Evolutionary conservation across 2,329 filamentous ascomycete species (phyloP).

Genomic region (Seiridium cupressi): DNA sequence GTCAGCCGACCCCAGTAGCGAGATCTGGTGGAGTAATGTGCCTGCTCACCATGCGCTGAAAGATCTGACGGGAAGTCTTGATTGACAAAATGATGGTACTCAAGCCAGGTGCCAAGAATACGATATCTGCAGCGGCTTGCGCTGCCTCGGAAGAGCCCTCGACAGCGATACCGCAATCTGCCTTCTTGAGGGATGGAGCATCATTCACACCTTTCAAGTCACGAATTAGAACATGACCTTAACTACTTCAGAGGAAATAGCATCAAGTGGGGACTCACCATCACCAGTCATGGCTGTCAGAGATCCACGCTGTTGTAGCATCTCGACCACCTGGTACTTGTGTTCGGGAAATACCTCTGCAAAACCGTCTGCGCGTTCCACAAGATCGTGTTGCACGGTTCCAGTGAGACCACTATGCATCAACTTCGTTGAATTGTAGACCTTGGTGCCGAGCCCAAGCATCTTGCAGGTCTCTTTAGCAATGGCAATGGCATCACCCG

Average conservation of each 20-base stretch:
- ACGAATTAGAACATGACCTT: not conserved
- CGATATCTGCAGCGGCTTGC: constrained; percentile 71
- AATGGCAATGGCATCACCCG: constrained; percentile 76
- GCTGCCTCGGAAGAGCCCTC: constrained; percentile 71
- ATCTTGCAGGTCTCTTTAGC: constrained; percentile 83
- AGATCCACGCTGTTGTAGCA: constrained; percentile 71
- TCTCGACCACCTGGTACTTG: constrained; percentile 75
- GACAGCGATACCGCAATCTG: constrained; percentile 72
- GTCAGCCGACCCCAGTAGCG: constrained; percentile 7
- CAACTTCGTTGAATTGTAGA: constrained; percentile 77
- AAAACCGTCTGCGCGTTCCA: constrained; percentile 72
- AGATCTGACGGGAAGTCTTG: constrained; percentile 62
- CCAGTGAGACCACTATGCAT: constrained; percentile 74
- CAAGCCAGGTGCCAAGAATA: constrained; percentile 71
- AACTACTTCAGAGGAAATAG: too few species aligned
- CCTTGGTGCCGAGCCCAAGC: constrained; percentile 75
- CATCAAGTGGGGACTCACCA: constrained; percentile 28
- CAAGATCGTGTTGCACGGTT: constrained; percentile 72
- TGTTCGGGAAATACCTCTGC: constrained; percentile 74
- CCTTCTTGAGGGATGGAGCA: constrained; percentile 71
- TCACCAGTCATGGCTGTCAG: constrained; percentile 76
- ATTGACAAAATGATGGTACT: constrained; percentile 71
- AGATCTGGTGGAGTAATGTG: too few species aligned
- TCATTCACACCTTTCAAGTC: constrained; percentile 59
- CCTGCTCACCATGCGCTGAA: constrained; percentile 5